Conservation (phyloP, 2,329 filamentous ascomycete species). For the Bipolaris oryzae region DNA sequence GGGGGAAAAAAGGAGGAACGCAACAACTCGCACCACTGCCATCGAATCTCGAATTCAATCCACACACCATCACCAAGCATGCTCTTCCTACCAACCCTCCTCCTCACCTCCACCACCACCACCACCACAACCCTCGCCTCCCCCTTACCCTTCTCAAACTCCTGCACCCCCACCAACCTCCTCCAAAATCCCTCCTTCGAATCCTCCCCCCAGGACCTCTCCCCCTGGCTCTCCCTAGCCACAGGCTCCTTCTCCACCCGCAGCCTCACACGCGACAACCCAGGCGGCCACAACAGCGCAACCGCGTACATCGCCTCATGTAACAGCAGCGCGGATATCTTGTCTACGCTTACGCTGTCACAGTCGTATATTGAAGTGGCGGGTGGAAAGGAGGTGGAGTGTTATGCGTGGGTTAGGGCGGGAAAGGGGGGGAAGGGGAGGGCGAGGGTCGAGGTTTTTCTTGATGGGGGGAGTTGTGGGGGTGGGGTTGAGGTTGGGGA, state of each 20-base stretch:
- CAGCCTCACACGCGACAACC: slow-evolving; percentile 6
- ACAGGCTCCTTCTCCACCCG: slow-evolving; percentile 23
- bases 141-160: not conserved
- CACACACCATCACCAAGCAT: not conserved
- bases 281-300: slow-evolving; percentile 10
- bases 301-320: slow-evolving; percentile 16
- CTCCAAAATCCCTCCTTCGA: slow-evolving; percentile 31
- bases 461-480: slow-evolving; percentile 24
- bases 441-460: slow-evolving; percentile 24
- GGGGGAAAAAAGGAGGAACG: too few relatives aligned
- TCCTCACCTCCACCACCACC: not conserved
- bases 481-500: not conserved
- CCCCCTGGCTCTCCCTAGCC: slow-evolving; percentile 25
- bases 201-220: not conserved
- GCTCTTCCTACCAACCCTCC: not conserved
- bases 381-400: slow-evolving; percentile 8
- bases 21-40: too few relatives aligned
- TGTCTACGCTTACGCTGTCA: slow-evolving; percentile 18
- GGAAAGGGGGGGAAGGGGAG: slow-evolving; percentile 7
- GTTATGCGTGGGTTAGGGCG: slow-evolving; percentile 19
- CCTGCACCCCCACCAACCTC: slow-evolving; percentile 15
- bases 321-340: slow-evolving; percentile 19
- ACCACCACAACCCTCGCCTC: slow-evolving; percentile 1
- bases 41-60: not conserved
- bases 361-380: slow-evolving; percentile 19